phyloP scores from a whole-genome alignment of 2,329 filamentous ascomycete species.

The Aspergillus thermomutatus region DNA sequence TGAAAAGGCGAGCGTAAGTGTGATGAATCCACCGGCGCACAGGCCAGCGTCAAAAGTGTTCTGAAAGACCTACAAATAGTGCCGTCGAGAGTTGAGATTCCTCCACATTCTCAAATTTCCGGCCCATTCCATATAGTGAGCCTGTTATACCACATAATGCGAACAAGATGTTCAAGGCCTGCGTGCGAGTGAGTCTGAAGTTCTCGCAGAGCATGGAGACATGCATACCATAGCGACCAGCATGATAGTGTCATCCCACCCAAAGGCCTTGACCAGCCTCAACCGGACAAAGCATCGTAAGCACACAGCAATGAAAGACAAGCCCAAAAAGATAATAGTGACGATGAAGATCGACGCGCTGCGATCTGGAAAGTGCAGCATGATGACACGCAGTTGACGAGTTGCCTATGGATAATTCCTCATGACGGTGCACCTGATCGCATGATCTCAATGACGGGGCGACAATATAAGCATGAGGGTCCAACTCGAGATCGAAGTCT shows the following conservation, averaged over 20 bases:
- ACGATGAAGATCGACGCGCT: slow-evolving; percentile 33
- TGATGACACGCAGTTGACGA: slow-evolving; percentile 15
- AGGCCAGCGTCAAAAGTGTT: not conserved
- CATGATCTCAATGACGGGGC: slow-evolving; percentile 1
- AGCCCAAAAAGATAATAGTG: slow-evolving; percentile 28
- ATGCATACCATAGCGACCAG: slow-evolving; percentile 33
- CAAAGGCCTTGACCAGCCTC: slow-evolving; percentile 33
- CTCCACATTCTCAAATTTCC: slow-evolving; percentile 16
- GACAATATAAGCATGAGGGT: not conserved
- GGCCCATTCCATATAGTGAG: slow-evolving; percentile 31
- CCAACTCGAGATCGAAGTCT: not conserved
- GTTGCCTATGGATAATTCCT: slow-evolving; percentile 8
- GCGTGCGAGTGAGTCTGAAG: not conserved
- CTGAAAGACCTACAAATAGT: slow-evolving; percentile 28
- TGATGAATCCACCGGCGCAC: not conserved
- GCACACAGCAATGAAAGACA: slow-evolving; percentile 32
- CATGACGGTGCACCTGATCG: slow-evolving; percentile 4
- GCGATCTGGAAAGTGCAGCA: slow-evolving; percentile 30
- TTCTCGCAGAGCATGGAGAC: not conserved
- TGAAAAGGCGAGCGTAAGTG: slow-evolving; percentile 1
- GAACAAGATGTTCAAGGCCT: slow-evolving; percentile 34
- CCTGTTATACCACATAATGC: slow-evolving; percentile 34
- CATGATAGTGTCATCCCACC: slow-evolving; percentile 38
- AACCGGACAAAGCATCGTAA: slow-evolving; percentile 37
- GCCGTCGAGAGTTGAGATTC: slow-evolving; percentile 26